phyloP scores from a whole-genome alignment of 805 yeast species.

The Candida golubevii region DNA sequence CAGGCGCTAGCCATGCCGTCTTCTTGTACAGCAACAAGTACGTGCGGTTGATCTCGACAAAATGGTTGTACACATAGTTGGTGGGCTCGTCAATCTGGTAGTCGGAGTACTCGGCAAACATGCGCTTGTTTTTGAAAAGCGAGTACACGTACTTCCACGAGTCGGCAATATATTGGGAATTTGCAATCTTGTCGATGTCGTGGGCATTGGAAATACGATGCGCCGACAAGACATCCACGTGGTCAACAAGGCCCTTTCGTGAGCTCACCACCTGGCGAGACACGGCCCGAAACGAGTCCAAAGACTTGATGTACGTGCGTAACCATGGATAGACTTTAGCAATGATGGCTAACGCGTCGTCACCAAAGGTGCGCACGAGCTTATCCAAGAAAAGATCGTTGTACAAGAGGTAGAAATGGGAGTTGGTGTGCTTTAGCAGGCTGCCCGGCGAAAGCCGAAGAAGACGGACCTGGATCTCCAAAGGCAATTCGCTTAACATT shows the following conservation, averaged over 20 bases:
- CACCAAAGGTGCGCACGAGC: conserved; percentile 35
- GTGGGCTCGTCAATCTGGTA: conserved; percentile 47
- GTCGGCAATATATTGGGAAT: conserved; percentile 30
- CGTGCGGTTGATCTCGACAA: conserved; percentile 47
- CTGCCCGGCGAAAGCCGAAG: conserved; percentile 31
- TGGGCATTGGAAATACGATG: not conserved
- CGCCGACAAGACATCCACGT: conserved; percentile 2
- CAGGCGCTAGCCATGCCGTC: conserved; percentile 44
- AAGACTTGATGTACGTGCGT: conserved; percentile 33
- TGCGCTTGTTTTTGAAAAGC: conserved; percentile 46
- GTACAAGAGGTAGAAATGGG: conserved; percentile 46
- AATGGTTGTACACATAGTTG: conserved; percentile 39
- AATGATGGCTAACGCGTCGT: conserved; percentile 26
- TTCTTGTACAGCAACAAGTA: conserved; percentile 46
- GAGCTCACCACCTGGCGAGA: conserved; percentile 26
- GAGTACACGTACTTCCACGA: conserved; percentile 55
- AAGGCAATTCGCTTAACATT: conserved; percentile 30
- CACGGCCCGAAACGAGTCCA: conserved; percentile 31
- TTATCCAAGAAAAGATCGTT: conserved; percentile 45
- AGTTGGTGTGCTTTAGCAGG: conserved; percentile 29
- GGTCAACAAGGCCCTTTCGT: conserved; percentile 26
- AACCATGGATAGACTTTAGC: conserved; percentile 38
- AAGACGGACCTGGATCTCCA: conserved; percentile 40
- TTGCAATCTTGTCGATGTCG: not conserved
- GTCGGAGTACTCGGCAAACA: conserved; percentile 46